Percentiles rank a stretch among this genome's conserved stretches.
Evolutionary conservation across 78 protist genomes (phyloP).

Genomic region (Creolimax fragrantissima): DNA sequence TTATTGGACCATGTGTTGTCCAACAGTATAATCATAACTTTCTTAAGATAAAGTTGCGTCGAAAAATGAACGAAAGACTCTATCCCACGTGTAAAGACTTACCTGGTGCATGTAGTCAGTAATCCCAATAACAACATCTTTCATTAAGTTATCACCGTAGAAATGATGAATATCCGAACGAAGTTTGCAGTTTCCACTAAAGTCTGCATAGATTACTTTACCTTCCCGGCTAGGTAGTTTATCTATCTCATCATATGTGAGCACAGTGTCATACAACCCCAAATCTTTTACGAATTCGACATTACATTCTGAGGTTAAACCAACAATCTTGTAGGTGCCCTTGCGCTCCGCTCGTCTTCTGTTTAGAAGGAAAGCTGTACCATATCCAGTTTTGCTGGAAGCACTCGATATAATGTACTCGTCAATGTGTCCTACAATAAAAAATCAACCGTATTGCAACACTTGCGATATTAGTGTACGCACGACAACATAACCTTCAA

Average conservation of each 20-base stretch:
- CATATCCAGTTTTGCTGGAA: not conserved
- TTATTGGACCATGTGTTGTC: too few species aligned
- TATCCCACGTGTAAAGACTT: too few species aligned
- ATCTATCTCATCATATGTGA: not conserved
- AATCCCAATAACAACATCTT: not conserved
- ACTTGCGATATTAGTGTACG: too few species aligned
- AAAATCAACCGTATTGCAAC: too few species aligned
- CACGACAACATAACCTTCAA: too few species aligned
- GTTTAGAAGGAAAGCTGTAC: not conserved
- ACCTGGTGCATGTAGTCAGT: not conserved
- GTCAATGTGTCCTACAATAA: not conserved
- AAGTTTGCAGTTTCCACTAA: not conserved
- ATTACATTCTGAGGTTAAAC: not conserved
- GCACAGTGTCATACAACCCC: not conserved
- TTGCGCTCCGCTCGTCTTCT: not conserved
- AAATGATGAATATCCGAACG: not conserved
- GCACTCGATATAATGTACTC: not conserved
- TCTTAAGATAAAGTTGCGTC: too few species aligned
- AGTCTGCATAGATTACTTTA: not conserved
- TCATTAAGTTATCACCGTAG: not conserved
- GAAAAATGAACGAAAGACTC: too few species aligned
- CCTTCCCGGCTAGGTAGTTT: not conserved
- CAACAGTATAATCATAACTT: too few species aligned
- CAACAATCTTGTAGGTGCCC: not conserved
- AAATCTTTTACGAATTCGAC: not conserved